Conservation (phyloP, 495 filamentous ascomycete species). For the Parachaetomium inaequale region DNA sequence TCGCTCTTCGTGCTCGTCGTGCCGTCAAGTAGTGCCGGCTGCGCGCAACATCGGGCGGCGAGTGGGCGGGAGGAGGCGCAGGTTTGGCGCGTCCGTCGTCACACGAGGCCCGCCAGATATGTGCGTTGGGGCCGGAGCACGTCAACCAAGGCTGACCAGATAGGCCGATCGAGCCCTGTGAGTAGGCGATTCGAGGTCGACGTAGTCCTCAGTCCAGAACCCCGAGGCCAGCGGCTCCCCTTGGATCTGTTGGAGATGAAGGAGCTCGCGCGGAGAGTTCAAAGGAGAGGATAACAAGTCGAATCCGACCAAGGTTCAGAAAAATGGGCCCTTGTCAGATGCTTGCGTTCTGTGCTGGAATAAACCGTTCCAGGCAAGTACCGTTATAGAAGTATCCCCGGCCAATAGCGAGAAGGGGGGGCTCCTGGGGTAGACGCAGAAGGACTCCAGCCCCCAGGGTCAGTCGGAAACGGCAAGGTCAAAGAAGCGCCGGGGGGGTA, state of each 20-base stretch:
- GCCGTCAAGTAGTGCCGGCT: not conserved
- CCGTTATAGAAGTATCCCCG: not conserved
- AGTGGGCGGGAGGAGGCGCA: not conserved
- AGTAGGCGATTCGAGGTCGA: not conserved
- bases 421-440: not conserved
- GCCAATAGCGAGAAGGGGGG: conserved; percentile 1
- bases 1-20: not conserved
- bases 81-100: not conserved
- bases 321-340: conserved; percentile 4
- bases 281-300: not conserved
- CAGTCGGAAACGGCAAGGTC: conserved; percentile 7
- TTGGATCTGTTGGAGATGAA: not conserved
- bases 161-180: not conserved
- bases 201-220: not conserved
- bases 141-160: not conserved
- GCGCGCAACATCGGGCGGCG: not conserved
- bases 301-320: not conserved
- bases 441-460: not conserved
- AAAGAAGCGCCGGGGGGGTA: not conserved
- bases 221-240: conserved; percentile 4
- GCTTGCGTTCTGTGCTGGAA: conserved; percentile 1
- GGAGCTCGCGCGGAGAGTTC: not conserved
- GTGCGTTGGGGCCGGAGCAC: not conserved
- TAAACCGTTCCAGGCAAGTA: not conserved
- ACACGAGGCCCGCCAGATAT: not conserved